These are phyloP conservation scores for Bothriochloa decipiens DNA, from an alignment of 176 grass and related monocot genomes.

Conservation along the genomic window DNA sequence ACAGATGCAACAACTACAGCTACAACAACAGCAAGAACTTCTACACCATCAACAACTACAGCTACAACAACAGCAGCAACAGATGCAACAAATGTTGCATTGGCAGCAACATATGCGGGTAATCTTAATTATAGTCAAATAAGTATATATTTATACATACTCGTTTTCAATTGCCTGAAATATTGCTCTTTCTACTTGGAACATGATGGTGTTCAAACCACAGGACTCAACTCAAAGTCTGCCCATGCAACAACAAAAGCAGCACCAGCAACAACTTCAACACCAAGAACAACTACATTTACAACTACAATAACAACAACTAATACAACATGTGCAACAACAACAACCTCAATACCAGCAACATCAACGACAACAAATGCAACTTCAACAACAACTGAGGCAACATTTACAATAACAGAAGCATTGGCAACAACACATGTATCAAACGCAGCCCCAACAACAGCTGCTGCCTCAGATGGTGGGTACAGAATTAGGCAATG, in stretches of 20 bases:
- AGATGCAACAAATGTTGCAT: too few species aligned
- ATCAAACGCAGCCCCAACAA: not conserved
- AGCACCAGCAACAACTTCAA: not conserved
- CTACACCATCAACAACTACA: slow-evolving; percentile 40
- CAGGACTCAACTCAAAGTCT: not conserved
- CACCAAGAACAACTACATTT: not conserved
- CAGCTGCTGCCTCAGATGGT: not conserved
- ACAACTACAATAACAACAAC: too few species aligned
- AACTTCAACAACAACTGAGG: too few species aligned
- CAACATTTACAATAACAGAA: too few species aligned
- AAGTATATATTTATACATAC: not conserved
- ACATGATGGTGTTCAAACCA: not conserved
- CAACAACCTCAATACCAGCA: too few species aligned
- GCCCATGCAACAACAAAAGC: not conserved
- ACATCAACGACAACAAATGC: too few species aligned
- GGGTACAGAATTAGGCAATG: not conserved
- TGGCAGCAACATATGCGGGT: not conserved
- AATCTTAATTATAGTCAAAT: not conserved
- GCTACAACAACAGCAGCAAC: slow-evolving; percentile 33
- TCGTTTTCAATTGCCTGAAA: not conserved
- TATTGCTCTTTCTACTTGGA: not conserved
- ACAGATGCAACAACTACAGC: too few species aligned
- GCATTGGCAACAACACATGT: too few species aligned
- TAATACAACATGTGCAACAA: not conserved
- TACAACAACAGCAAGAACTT: slow-evolving; percentile 35